Evolutionary conservation across 306 rosid species (phyloP), one percentile per base, ranked within the genome.

Genomic region (Quercus variabilis): DNA sequence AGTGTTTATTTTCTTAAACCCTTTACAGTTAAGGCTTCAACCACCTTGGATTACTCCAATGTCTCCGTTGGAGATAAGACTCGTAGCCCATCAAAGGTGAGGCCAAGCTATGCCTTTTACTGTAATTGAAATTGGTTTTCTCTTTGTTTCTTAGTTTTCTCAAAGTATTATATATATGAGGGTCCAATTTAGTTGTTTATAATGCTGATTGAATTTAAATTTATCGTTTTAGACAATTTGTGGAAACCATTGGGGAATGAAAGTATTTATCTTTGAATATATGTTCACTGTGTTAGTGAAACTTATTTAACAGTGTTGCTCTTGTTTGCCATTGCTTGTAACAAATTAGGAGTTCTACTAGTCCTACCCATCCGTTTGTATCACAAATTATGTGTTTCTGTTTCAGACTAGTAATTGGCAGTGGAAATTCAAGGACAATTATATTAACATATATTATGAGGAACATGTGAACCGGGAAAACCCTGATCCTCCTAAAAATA

Each of bases 321-420:
- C 3, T 43, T 73, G 57, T 71, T 63, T 57, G 23, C 76, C 20
- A 51, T 58, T 23, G 35, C 80, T 60, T 49, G 13, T 67, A 72
- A 12, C 54, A 14, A 74, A 12, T 56, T 80, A 26, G 72, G 65
- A 74, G 56, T 21, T 72, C 35, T 51, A 46, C 46, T 8, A 38
- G 46, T 41, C 46, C 46, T 41, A 41, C 46, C 4, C 41, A 55
- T 71, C 49, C 62, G 43, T 56, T 64, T 80, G 57, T 74, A 72
- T 83, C 26, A 69, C 35, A 18, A 52, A 46, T 59, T 51, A 77
- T 60, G 73, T 41, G 46, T 28, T 74, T 77, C 76, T 68, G 68
- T 38, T 79, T 75, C 85, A 94, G 98, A 89, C 92, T 54, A 88
- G 79, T 85, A 91, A 80, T 67, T 94, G 98, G 98, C 87, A 92